A percentile compares a stretch with the other conserved stretches of the same genome.
Evolutionary conservation across 2,329 filamentous ascomycete genomes (phyloP).

Genomic region (Stachybotrys chlorohalonatus): DNA sequence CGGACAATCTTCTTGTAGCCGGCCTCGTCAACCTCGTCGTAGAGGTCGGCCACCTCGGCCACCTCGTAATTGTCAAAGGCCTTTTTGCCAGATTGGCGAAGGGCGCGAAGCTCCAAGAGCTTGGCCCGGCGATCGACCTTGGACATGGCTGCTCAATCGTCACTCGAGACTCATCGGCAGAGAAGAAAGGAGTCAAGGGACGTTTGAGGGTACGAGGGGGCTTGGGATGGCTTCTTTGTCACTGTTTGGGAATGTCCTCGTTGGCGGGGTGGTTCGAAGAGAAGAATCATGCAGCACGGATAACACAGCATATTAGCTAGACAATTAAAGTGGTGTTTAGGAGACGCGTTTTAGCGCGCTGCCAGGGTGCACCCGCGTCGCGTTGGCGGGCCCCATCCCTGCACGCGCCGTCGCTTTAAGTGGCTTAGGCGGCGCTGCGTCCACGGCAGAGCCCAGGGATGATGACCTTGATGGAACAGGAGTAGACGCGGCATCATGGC

Average conservation of each 20-base stretch:
- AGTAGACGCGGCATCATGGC: too few species aligned
- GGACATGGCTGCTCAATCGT: conserved; percentile 20
- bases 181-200: conserved; percentile 9
- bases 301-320: not conserved
- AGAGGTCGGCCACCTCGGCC: conserved; percentile 73
- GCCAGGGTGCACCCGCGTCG: not conserved
- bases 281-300: too few species aligned
- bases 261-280: too few species aligned
- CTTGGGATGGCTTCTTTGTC: not conserved
- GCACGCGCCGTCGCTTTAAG: too few species aligned
- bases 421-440: too few species aligned
- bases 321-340: not conserved
- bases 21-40: conserved; percentile 94
- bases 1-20: conserved; percentile 95
- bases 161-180: conserved; percentile 8
- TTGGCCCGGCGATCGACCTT: conserved; percentile 34
- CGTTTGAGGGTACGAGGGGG: not conserved
- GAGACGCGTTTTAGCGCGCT: not conserved
- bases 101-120: conserved; percentile 72
- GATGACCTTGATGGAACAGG: too few species aligned
- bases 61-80: conserved; percentile 81
- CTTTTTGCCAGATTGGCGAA: conserved; percentile 86
- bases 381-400: not conserved
- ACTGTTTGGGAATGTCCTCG: too few species aligned
- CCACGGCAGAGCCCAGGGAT: too few species aligned